phyloP scores from a whole-genome alignment of 139 green algal species.

The Micromonas commoda region DNA sequence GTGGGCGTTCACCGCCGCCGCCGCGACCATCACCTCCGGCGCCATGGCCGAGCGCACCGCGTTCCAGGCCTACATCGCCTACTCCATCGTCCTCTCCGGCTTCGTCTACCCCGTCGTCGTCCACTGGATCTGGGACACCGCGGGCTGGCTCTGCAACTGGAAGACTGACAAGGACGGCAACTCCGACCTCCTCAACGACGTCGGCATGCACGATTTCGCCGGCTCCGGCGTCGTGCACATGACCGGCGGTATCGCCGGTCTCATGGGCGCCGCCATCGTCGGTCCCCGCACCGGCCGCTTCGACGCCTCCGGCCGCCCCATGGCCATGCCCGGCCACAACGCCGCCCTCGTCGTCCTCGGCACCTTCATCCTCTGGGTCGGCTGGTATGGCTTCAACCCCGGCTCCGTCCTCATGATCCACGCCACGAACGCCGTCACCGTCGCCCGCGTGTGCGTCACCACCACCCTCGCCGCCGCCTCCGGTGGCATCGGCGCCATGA shows the following conservation, averaged over 20 bases:
- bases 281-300: conserved; percentile 90
- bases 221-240: conserved; percentile 60
- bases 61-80: conserved; percentile 47
- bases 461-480: conserved; percentile 59
- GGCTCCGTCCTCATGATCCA: conserved; percentile 44
- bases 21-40: conserved; percentile 46
- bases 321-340: conserved; percentile 70
- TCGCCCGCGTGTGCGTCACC: conserved; percentile 49
- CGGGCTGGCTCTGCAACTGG: conserved; percentile 24
- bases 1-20: conserved; percentile 40
- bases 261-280: conserved; percentile 60
- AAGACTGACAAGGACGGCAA: not conserved
- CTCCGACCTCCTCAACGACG: conserved; percentile 24
- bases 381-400: conserved; percentile 79
- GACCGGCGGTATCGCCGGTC: conserved; percentile 43
- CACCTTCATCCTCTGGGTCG: conserved; percentile 71
- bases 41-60: conserved; percentile 47
- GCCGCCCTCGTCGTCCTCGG: conserved; percentile 51
- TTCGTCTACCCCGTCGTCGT: conserved; percentile 52
- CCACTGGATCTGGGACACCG: conserved; percentile 42
- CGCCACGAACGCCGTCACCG: conserved; percentile 21
- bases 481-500: conserved; percentile 51
- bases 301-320: conserved; percentile 57
- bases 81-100: conserved; percentile 44
- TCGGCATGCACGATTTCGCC: conserved; percentile 43